Base-by-base conservation (phyloP, 495 filamentous ascomycete genomes). In the Glarea lozoyensis region DNA sequence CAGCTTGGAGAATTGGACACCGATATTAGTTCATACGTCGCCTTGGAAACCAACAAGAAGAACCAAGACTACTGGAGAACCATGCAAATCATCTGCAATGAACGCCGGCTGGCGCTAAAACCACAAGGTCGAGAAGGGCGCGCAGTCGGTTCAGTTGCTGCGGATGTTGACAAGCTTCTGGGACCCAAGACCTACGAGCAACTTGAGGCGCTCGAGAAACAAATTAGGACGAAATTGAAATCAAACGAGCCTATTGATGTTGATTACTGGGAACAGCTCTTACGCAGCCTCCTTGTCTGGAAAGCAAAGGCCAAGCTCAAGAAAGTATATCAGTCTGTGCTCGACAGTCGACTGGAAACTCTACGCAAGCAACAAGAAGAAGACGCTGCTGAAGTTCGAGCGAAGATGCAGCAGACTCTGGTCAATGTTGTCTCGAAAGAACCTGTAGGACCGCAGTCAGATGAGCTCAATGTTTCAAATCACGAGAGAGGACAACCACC, bases 211-310 rank as follows among this genome's bases (percentile, higher is more conserved):
- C 68, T 98, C 19, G 92, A 97, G 63, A 73, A 67, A 40, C 88
- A 95, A 60, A 89, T 98, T 52, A 76, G 73, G 49, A 65, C 66
- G 7, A 98, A 97, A 61, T 60, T 98, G 29, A 70, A 81, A 31
- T 92, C 86, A 10, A 81, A 94, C 49, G 88, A 96, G 58, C 82
- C 85, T 9, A 88, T 97, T 55, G 93, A 98, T 65, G 86, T 82
- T 3, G 92, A 98, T 59, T 98, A 97, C 60, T 98, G 92, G 92
- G 88, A 94, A 51, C 84, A 93, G 54, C 72, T 98, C 2, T 69
- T 97, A 36, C 77, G 81, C 49, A 94, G 82, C 55, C 65, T 98
- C 30, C 68, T 81, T 11, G 79, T 94, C 2, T 95, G 84, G 78
- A 97, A 96, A 62, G 86, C 90, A 4, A 87, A 84, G 56, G 87